Percentiles rank a stretch among this genome's conserved stretches.
phyloP scores from a whole-genome alignment of 352 stramenopile species.

The Globisporangium alternatum region DNA sequence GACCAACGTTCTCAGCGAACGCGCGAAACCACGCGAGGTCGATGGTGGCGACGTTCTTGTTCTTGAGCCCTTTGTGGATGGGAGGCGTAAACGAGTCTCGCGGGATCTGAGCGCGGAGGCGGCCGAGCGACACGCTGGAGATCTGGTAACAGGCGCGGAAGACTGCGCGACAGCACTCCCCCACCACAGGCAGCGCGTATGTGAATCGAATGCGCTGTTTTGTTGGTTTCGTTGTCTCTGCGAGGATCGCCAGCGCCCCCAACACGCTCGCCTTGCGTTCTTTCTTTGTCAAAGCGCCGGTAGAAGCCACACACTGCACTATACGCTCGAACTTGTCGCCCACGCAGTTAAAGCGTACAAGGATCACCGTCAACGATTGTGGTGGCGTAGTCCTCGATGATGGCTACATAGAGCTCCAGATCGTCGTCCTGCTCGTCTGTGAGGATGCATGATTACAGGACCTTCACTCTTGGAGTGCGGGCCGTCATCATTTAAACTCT shows the following conservation, averaged over 20 bases:
- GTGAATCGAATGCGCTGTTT: conserved; percentile 3
- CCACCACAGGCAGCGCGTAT: not conserved
- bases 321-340: not conserved
- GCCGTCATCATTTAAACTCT: no score
- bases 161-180: not conserved
- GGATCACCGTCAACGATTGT: not conserved
- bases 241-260: conserved; percentile 4
- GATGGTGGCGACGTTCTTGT: conserved; percentile 2
- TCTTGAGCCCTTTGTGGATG: conserved; percentile 6
- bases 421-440: not conserved
- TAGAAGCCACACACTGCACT: not conserved
- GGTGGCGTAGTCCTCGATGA: not conserved
- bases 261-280: not conserved
- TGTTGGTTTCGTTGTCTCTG: conserved; percentile 3
- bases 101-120: not conserved
- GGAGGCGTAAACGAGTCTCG: not conserved
- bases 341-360: not conserved
- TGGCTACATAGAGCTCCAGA: not conserved
- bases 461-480: no score
- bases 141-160: conserved; percentile 1
- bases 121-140: conserved; percentile 1
- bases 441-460: no score
- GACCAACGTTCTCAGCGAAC: conserved; percentile 4
- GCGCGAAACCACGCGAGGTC: conserved; percentile 1
- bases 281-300: not conserved